These are phyloP conservation scores for Pogostemon cablin DNA, from an alignment of 257 asterid genomes.

Conservation along the genomic window DNA sequence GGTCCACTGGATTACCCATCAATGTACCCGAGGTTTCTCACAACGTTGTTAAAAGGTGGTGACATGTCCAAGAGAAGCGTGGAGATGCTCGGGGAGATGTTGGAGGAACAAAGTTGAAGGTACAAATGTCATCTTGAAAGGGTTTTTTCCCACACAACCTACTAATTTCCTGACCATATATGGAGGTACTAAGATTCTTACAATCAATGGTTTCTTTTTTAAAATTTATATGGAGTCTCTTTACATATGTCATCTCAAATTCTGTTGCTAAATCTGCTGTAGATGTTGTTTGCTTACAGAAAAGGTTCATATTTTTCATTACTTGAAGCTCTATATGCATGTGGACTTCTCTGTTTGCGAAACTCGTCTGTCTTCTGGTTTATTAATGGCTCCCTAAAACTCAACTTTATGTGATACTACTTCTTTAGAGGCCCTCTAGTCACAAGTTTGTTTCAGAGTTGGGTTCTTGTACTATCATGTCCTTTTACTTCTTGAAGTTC, in stretches of 20 bases:
- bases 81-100: slow-evolving; percentile 91
- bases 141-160: slow-evolving; percentile 17
- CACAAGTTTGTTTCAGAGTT: no score
- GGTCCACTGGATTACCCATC: slow-evolving; percentile 59
- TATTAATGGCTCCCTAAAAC: no score
- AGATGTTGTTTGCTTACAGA: no score
- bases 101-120: slow-evolving; percentile 77
- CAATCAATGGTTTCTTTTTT: background rate
- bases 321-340: no score
- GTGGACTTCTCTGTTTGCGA: no score
- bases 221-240: no score
- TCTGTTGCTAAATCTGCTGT: background rate
- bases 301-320: no score
- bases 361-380: no score
- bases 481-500: background rate
- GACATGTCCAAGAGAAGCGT: slow-evolving; percentile 79
- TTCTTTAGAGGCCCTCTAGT: no score
- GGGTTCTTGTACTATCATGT: no score
- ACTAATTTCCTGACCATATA: slow-evolving; percentile 1
- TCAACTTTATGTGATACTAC: no score
- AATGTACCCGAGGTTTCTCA: slow-evolving; percentile 76
- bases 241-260: background rate
- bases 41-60: slow-evolving; percentile 77
- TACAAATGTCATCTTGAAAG: slow-evolving; percentile 27
- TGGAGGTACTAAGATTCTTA: slow-evolving; percentile 36